phyloP scores from a whole-genome alignment of 1,139 yeast species.

The Saccharomyces pastorianus region DNA sequence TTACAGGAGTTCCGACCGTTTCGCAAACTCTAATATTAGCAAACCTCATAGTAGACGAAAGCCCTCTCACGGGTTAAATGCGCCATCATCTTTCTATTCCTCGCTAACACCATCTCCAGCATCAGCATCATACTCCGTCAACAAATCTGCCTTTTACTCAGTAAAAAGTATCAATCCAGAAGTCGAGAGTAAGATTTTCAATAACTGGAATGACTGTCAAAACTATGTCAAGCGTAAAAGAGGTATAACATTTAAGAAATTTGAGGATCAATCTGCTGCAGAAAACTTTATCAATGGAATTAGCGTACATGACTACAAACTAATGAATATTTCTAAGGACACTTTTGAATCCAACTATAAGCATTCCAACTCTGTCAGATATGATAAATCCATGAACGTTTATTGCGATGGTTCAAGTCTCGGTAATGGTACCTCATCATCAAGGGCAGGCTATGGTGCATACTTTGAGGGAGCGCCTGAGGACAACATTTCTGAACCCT shows the following conservation, averaged over 20 bases:
- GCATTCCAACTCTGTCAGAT: constrained; percentile 4
- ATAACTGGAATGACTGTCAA: constrained; percentile 41
- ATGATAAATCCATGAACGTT: constrained; percentile 23
- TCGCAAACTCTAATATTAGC: not conserved
- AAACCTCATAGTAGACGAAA: not conserved
- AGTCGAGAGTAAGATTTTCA: constrained; percentile 33
- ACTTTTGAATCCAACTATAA: constrained; percentile 13
- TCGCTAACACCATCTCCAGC: not conserved
- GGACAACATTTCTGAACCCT: constrained; percentile 47
- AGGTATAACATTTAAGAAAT: constrained; percentile 44
- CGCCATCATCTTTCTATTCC: not conserved
- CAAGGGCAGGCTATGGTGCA: constrained; percentile 66
- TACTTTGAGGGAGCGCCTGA: constrained; percentile 52
- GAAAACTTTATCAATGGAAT: constrained; percentile 26
- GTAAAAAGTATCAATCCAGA: constrained; percentile 38
- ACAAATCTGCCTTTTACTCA: constrained; percentile 16
- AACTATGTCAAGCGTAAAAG: constrained; percentile 38
- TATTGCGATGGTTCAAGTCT: constrained; percentile 71
- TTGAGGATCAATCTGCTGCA: constrained; percentile 36
- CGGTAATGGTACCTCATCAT: constrained; percentile 41
- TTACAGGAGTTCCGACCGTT: not conserved
- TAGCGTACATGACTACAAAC: constrained; percentile 15
- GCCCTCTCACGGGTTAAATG: not conserved
- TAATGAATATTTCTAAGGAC: constrained; percentile 13
- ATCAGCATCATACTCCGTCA: not conserved